phyloP scores from a whole-genome alignment of 208 protist genomes.

The Trichomonas tenax region DNA sequence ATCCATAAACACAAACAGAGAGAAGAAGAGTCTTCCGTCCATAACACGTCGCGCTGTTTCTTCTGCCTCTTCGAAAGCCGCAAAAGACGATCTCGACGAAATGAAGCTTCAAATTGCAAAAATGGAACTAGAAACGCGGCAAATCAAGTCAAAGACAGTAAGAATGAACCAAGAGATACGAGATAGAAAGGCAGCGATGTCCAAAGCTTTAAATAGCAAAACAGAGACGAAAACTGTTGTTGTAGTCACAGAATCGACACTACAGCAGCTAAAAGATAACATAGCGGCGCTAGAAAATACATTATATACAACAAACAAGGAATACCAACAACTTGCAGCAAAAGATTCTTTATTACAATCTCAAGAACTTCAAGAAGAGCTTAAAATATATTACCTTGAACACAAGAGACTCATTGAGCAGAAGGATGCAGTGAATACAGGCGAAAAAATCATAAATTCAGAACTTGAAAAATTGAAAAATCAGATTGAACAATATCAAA shows the following conservation, averaged over 20 bases:
- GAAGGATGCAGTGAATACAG: not conserved
- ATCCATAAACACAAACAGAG: not conserved
- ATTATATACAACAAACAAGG: not conserved
- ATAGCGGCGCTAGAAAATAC: not conserved
- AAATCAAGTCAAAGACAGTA: not conserved
- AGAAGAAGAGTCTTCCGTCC: not conserved
- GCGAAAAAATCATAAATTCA: not conserved
- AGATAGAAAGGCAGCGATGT: not conserved
- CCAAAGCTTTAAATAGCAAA: not conserved
- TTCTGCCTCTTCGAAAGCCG: not conserved
- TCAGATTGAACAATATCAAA: not conserved
- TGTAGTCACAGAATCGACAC: not conserved
- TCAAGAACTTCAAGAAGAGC: not conserved
- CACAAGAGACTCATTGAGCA: not conserved
- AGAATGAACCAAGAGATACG: not conserved
- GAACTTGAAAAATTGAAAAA: not conserved
- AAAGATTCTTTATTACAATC: not conserved
- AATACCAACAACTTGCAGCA: not conserved
- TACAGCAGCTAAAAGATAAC: not conserved
- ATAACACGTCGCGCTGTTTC: not conserved
- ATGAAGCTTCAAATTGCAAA: not conserved
- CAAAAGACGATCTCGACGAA: not conserved
- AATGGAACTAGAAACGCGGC: not conserved
- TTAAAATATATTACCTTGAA: not conserved
- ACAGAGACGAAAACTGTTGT: not conserved